Evolutionary conservation across 176 grass and related monocot genomes (phyloP).

Genomic region (Aegilops umbellulata): DNA sequence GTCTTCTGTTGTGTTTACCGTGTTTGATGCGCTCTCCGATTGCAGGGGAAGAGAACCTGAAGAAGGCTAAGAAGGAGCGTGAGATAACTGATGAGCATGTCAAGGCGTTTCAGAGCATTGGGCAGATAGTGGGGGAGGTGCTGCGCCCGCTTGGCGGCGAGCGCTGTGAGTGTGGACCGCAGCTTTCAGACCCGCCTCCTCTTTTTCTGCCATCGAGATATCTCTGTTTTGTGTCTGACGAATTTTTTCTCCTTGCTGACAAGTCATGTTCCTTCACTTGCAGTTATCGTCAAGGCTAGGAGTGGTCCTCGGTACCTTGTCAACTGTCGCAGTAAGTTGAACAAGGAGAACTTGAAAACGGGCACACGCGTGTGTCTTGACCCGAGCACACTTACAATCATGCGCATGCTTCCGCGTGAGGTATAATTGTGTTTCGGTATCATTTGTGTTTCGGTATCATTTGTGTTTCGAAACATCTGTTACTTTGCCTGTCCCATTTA

Average conservation of each 20-base stretch:
- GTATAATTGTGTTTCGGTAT: neutral
- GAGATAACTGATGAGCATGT: conserved; percentile 51
- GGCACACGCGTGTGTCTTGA: conserved; percentile 60
- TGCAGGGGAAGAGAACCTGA: conserved; percentile 51
- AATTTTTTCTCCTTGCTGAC: neutral
- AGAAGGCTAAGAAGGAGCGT: conserved; percentile 53
- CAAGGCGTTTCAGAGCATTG: conserved; percentile 55
- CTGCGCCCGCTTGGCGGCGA: conserved; percentile 54
- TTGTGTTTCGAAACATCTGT: neutral
- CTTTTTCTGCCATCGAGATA: neutral
- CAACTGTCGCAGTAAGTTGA: conserved; percentile 55
- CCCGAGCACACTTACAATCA: conserved; percentile 57
- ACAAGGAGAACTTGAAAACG: conserved; percentile 54
- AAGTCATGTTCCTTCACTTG: neutral
- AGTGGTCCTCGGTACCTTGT: conserved; percentile 56
- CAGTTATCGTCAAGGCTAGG: conserved; percentile 62
- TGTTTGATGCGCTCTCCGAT: neutral
- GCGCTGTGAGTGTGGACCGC: conserved; percentile 33
- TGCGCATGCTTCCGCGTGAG: conserved; percentile 61
- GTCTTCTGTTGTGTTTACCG: neutral
- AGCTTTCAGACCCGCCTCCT: neutral
- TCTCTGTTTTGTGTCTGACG: neutral
- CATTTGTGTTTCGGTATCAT: neutral
- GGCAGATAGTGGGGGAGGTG: conserved; percentile 62
- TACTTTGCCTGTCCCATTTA: neutral